These are phyloP conservation scores for Leptodermis oblonga DNA, from an alignment of 257 asterid species.

Conservation along the genomic window DNA sequence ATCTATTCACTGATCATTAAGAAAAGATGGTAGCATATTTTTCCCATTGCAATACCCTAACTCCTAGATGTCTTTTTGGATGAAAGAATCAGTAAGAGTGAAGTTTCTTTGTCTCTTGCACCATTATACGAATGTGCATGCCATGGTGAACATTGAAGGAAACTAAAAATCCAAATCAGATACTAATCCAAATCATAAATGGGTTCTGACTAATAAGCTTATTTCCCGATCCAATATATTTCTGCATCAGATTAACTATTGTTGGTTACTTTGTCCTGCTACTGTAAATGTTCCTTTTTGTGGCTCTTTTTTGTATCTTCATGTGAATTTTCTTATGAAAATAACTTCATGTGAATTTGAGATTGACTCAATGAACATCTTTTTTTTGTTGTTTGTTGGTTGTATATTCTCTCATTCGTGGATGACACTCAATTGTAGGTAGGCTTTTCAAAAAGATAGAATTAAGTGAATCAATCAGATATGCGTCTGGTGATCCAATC, in stretches of 20 bases:
- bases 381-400: constrained; percentile 9
- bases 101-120: too few species aligned
- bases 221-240: not conserved
- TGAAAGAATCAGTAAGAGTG: too few species aligned
- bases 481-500: constrained; percentile 88
- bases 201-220: not conserved
- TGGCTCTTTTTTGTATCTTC: not conserved
- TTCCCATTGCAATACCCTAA: too few species aligned
- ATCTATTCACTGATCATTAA: too few species aligned
- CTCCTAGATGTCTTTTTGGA: too few species aligned
- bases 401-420: constrained; percentile 10
- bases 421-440: constrained; percentile 44
- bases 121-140: too few species aligned
- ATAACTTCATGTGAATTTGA: too few species aligned
- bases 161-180: too few species aligned
- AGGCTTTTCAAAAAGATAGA: constrained; percentile 85
- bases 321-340: too few species aligned
- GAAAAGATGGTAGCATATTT: too few species aligned
- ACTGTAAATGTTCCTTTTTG: not conserved
- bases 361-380: constrained; percentile 6
- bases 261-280: not conserved
- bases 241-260: not conserved
- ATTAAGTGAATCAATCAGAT: constrained; percentile 90
- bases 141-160: too few species aligned
- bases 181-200: not conserved